phyloP scores from a whole-genome alignment of 352 stramenopile genomes.

The Pythium vanterpoolii region DNA sequence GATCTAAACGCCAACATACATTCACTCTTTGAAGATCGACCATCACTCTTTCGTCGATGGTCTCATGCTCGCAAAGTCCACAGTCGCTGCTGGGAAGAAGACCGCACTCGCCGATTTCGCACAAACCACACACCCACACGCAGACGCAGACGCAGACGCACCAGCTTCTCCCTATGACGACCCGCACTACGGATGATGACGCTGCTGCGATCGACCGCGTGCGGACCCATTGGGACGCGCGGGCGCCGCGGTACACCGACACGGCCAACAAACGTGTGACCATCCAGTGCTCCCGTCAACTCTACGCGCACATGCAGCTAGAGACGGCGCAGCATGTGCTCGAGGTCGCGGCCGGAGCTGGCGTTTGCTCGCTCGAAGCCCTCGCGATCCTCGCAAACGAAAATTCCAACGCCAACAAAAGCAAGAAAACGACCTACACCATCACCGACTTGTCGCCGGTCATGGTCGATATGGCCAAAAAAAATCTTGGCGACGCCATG shows the following conservation, averaged over 20 bases:
- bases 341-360: conserved; percentile 44
- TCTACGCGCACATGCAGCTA: conserved; percentile 55
- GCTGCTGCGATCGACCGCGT: conserved; percentile 4
- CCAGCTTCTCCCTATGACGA: no score
- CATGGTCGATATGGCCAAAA: conserved; percentile 37
- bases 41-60: background rate
- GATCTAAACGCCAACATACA: background rate
- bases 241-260: conserved; percentile 38
- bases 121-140: background rate
- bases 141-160: no score
- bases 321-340: conserved; percentile 35
- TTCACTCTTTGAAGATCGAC: background rate
- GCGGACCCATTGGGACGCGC: conserved; percentile 34
- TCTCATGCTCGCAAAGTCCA: background rate
- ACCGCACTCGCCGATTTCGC: background rate
- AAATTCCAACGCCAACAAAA: conserved; percentile 8
- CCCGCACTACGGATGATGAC: background rate
- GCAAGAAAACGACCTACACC: conserved; percentile 22
- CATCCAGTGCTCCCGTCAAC: conserved; percentile 36
- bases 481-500: conserved; percentile 22
- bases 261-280: conserved; percentile 49
- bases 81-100: background rate
- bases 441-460: conserved; percentile 41
- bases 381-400: conserved; percentile 25
- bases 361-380: conserved; percentile 42